Conservation (phyloP, 805 yeast species). For the Tanozyma kutaoensis region DNA sequence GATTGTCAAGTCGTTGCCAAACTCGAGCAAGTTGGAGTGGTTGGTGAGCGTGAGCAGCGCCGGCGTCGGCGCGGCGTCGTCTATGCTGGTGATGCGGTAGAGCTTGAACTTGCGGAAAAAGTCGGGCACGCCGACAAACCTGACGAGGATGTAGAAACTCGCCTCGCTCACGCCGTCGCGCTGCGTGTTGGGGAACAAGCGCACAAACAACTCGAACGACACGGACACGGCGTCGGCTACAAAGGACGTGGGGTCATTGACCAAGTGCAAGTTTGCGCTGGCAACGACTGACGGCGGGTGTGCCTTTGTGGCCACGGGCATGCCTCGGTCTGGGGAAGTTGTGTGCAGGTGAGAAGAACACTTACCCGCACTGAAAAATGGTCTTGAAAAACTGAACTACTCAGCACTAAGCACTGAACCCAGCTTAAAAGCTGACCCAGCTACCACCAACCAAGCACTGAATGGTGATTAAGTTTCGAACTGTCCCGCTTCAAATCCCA, state of each 20-base stretch:
- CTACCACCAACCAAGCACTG: slow-evolving; percentile 5
- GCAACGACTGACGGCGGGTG: slow-evolving; percentile 9
- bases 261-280: slow-evolving; percentile 15
- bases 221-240: slow-evolving; percentile 16
- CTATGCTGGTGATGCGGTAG: slow-evolving; percentile 20
- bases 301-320: slow-evolving; percentile 2
- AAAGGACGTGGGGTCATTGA: slow-evolving; percentile 15
- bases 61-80: slow-evolving; percentile 9
- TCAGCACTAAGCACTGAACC: not conserved
- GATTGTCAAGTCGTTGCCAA: slow-evolving; percentile 28
- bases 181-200: slow-evolving; percentile 15
- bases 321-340: not conserved
- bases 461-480: not conserved
- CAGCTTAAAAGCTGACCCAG: slow-evolving; percentile 2
- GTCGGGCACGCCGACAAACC: slow-evolving; percentile 24
- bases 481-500: slow-evolving; percentile 1
- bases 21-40: slow-evolving; percentile 16
- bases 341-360: too few species aligned
- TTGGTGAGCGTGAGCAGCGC: slow-evolving; percentile 26
- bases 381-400: too few species aligned
- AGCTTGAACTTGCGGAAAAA: slow-evolving; percentile 21
- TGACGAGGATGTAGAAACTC: slow-evolving; percentile 20
- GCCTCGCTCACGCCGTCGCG: slow-evolving; percentile 1
- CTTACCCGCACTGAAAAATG: too few species aligned
- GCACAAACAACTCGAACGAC: slow-evolving; percentile 19